These are phyloP conservation scores for Cladosporium cucumerinum DNA, from an alignment of 2,329 filamentous ascomycete genomes.

Conservation along the genomic window DNA sequence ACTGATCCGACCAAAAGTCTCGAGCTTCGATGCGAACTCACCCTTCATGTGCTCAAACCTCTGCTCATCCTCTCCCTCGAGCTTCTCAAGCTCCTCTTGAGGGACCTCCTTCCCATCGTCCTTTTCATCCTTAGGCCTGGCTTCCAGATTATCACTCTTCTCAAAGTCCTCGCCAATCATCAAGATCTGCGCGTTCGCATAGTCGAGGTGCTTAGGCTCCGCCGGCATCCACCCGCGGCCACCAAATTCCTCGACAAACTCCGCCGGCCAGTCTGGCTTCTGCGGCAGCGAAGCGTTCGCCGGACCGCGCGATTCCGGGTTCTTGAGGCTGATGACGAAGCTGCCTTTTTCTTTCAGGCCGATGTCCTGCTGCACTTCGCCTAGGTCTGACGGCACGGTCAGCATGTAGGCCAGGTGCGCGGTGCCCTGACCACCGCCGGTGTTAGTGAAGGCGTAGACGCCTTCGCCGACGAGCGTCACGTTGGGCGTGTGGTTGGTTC, in stretches of 20 bases:
- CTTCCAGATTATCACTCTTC: slow-evolving; percentile 56
- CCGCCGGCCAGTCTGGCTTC: slow-evolving; percentile 65
- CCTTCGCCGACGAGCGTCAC: slow-evolving; percentile 78
- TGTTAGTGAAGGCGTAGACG: slow-evolving; percentile 75
- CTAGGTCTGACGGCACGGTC: slow-evolving; percentile 67
- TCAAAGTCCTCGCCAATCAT: slow-evolving; percentile 68
- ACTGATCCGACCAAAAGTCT: not conserved
- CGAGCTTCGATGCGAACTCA: not conserved
- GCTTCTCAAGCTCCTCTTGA: slow-evolving; percentile 66
- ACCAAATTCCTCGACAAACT: slow-evolving; percentile 72
- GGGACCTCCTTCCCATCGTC: slow-evolving; percentile 58
- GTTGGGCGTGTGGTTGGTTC: slow-evolving; percentile 64
- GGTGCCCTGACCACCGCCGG: slow-evolving; percentile 53
- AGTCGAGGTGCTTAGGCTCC: slow-evolving; percentile 70
- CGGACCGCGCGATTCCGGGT: slow-evolving; percentile 67
- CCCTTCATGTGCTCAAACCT: slow-evolving; percentile 60
- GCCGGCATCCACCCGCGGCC: slow-evolving; percentile 71
- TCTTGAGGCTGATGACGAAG: slow-evolving; percentile 77
- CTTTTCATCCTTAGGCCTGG: slow-evolving; percentile 56
- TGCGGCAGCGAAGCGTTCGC: slow-evolving; percentile 61
- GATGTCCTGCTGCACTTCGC: slow-evolving; percentile 70
- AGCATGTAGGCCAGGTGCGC: slow-evolving; percentile 78
- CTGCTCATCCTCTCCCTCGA: slow-evolving; percentile 71
- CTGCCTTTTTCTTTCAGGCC: slow-evolving; percentile 69
- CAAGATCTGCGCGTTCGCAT: slow-evolving; percentile 71